These are phyloP conservation scores for Mycena pura DNA, from an alignment of 768 basidiomycete genomes.

Conservation along the genomic window DNA sequence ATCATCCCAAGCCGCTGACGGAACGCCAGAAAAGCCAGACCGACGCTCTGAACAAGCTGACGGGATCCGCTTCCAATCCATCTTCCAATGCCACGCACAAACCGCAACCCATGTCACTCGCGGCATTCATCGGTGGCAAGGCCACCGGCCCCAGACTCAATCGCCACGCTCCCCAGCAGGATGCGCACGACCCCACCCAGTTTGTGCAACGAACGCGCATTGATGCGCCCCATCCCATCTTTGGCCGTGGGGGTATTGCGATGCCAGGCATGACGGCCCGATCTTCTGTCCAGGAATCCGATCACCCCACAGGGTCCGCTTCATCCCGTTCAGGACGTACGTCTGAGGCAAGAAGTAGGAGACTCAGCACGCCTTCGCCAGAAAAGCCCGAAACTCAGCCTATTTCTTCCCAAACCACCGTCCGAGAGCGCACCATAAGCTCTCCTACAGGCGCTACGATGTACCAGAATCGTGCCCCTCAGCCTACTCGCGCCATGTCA, in stretches of 20 bases:
- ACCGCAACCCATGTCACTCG: conserved; percentile 69
- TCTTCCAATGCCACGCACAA: conserved; percentile 30
- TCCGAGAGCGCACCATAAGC: conserved; percentile 59
- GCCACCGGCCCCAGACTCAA: conserved; percentile 79
- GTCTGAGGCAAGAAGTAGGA: conserved; percentile 29
- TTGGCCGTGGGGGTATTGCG: conserved; percentile 76
- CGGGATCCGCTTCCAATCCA: conserved; percentile 33
- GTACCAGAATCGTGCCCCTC: background rate
- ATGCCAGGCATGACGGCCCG: conserved; percentile 70
- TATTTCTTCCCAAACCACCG: conserved; percentile 45
- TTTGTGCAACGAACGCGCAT: conserved; percentile 66
- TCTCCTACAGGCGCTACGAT: conserved; percentile 39
- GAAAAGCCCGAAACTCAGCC: conserved; percentile 48
- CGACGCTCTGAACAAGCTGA: conserved; percentile 55
- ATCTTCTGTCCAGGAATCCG: conserved; percentile 6
- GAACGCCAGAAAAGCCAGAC: conserved; percentile 52
- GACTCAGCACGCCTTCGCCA: conserved; percentile 44
- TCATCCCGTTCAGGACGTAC: conserved; percentile 20
- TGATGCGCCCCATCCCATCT: conserved; percentile 72
- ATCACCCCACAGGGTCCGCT: background rate
- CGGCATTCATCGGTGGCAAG: conserved; percentile 82
- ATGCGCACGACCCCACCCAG: conserved; percentile 67
- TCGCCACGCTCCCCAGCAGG: conserved; percentile 73
- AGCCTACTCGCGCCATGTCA: conserved; percentile 2
- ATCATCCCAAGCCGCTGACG: conserved; percentile 17